These are phyloP conservation scores for Fragaria vesca DNA, from an alignment of 306 rosid species.

Conservation along the genomic window DNA sequence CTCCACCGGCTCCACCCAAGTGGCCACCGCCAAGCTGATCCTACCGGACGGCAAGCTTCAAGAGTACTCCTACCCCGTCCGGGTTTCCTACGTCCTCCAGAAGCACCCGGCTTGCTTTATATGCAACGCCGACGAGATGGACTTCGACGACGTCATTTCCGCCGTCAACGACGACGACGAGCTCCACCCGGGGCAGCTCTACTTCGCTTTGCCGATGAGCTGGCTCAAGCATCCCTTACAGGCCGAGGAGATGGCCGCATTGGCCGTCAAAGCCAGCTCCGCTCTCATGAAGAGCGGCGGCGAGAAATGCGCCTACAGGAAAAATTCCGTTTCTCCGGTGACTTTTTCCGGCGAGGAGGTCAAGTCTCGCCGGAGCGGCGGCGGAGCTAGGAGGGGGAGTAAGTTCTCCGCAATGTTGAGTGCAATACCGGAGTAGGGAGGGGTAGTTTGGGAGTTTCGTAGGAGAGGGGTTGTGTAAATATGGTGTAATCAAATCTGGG, in stretches of 20 bases:
- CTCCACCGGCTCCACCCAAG: constrained; percentile 51
- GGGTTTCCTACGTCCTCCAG: constrained; percentile 66
- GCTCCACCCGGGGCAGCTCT: constrained; percentile 78
- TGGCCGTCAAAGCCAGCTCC: constrained; percentile 88
- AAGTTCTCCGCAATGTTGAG: constrained; percentile 49
- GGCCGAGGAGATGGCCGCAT: constrained; percentile 90
- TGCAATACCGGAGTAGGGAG: constrained; percentile 65
- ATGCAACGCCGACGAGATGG: constrained; percentile 90
- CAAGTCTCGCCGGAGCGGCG: constrained; percentile 25
- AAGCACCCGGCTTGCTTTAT: constrained; percentile 66
- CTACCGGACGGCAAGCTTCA: constrained; percentile 61
- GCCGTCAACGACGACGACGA: constrained; percentile 68
- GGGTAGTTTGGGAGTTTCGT: constrained; percentile 34
- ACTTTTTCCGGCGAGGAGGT: constrained; percentile 34
- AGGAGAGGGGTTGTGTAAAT: constrained; percentile 20
- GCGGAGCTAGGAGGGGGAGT: constrained; percentile 34
- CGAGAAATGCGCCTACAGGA: constrained; percentile 38
- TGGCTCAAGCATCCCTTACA: constrained; percentile 53
- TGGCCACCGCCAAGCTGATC: constrained; percentile 72
- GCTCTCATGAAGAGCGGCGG: constrained; percentile 61
- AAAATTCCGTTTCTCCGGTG: constrained; percentile 39
- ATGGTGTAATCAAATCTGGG: constrained; percentile 9
- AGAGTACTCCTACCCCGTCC: constrained; percentile 65
- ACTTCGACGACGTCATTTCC: constrained; percentile 61
- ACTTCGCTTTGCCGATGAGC: constrained; percentile 74